Evolutionary conservation across 257 asterid genomes (phyloP), one percentile per base, ranked within the genome.

Genomic region (Capsicum rhomboideum): DNA sequence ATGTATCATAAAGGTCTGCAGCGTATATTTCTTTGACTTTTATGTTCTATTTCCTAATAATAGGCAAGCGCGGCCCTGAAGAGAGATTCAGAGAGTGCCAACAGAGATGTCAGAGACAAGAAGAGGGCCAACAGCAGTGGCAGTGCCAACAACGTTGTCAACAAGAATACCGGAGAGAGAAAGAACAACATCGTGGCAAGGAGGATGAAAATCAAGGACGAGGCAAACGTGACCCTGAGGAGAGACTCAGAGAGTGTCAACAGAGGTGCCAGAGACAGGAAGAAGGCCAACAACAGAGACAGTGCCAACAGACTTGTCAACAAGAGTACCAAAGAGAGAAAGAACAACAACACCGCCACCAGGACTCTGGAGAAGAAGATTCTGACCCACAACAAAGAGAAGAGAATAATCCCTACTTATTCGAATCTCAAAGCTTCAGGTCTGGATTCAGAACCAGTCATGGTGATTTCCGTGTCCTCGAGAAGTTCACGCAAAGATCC

Each of bases 401-500:
- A 20, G 46, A 82, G 10, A 28, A 67, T 0, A 88, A 90, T 68
- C 92, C 94, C 0, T 90, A 88, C 37, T 72, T 84, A 64, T 88
- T 91, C 83, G 83, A 84, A 16, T 84, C 84, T 2, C 83, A 83
- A 16, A 85, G 83, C 68, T 90, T 90, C 20, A 64, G 56, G 13
- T 42, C 91, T 0, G 81, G 77, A 85, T 84, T 46, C 72, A 88
- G 20, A 83, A 64, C 86, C 9, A 59, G 85, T 55, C 85, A 86
- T 26, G 94, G 94, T 7, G 82, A 84, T 29, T 83, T 90, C 83
- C 89, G 85, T 23, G 82, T 86, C 34, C 91, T 91, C 9, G 83
- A 84, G 28, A 84, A 88, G 40, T 90, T 91, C 79, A 72, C 90
- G 0, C 61, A 90, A 83, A 84, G 81, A 54, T 87, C 91, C 0